Evolutionary conservation across 2,329 filamentous ascomycete species (phyloP), one percentile per base, ranked within the genome.

Genomic region (Diplodia mutila): DNA sequence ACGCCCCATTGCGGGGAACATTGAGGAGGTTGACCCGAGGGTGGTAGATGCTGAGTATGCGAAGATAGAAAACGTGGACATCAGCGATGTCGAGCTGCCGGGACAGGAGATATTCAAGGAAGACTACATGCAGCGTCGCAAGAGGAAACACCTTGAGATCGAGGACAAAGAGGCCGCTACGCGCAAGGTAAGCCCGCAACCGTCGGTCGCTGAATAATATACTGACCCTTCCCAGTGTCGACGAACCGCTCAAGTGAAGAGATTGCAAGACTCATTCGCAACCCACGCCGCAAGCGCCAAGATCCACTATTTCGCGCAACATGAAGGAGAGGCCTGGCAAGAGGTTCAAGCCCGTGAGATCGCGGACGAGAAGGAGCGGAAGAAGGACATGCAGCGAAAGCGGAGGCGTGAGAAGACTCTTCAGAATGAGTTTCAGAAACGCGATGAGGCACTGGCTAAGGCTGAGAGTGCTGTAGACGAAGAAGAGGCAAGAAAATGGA

Each of bases 311-410:
- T 88, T 92, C 68, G 85, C 91, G 16, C 83, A 89, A 54, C 89
- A 95, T 77, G 94, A 93, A 75, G 87, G 91, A 21, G 89, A 91
- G 49, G 94, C 95, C 1, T 86, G 94, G 69, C 87, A 91, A 65
- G 91, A 97, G 73, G 94, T 98, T 2, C 91, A 95, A 72, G 91
- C 93, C 69, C 92, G 93, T 71, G 94, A 97, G 78, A 85, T 97
- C 8, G 91, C 91, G 69, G 93, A 94, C 69, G 95, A 99, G 80
- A 99, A 99, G 82, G 95, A 99, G 80, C 92, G 95, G 71, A 99
- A 99, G 84, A 99, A 99, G 83, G 95, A 99, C 76, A 98, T 99
- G 93, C 95, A 99, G 78, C 91, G 95, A 70, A 99, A 98, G 83
- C 89, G 95, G 69, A 90, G 95, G 52, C 91, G 95, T 21, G 94